Evolutionary conservation across 176 grass and related monocot genomes (phyloP).

Genomic region (Oryza longistaminata): DNA sequence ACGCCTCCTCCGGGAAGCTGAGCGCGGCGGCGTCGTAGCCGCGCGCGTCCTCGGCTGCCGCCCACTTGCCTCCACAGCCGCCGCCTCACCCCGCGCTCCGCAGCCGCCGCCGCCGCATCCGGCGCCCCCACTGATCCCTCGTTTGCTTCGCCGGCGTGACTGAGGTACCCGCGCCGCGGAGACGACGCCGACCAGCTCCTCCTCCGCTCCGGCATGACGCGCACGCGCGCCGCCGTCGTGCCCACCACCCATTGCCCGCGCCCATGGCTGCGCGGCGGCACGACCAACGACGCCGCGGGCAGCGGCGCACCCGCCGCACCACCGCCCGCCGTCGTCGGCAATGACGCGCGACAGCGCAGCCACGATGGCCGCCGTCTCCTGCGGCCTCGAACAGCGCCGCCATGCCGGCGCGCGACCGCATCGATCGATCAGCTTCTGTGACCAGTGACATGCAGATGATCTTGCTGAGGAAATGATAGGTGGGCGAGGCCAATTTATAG

Average conservation of each 20-base stretch:
- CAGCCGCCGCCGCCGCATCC: no score
- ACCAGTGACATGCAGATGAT: no score
- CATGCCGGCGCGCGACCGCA: no score
- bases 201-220: not conserved
- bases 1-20: conserved; percentile 58
- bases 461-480: no score
- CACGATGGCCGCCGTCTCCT: conserved; percentile 37
- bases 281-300: not conserved
- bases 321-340: no score
- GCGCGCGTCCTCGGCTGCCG: conserved; percentile 32
- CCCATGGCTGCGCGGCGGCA: no score
- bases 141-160: not conserved
- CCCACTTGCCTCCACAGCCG: conserved; percentile 85
- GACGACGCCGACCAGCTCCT: not conserved
- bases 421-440: no score
- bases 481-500: no score
- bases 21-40: conserved; percentile 66
- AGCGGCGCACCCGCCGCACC: not conserved
- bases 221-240: no score
- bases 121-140: not conserved
- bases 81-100: conserved; percentile 40
- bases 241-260: no score
- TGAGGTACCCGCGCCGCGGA: not conserved
- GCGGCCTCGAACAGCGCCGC: no score
- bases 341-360: conserved; percentile 40